A percentile compares a stretch with the other conserved stretches of the same genome.
phyloP scores from a whole-genome alignment of 108 stramenopile species.

The Discostella stelligeroides region DNA sequence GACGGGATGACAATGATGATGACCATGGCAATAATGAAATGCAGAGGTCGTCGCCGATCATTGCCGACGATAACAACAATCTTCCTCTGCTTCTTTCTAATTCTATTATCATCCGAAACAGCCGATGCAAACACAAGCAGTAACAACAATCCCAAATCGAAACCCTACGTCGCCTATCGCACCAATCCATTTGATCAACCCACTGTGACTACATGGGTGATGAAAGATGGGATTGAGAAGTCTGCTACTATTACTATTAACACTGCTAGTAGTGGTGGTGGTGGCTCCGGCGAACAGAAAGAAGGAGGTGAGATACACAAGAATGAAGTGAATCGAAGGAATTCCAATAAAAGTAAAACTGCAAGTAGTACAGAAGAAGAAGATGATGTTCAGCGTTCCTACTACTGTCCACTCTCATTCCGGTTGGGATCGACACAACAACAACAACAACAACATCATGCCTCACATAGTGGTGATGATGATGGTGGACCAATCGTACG shows the following conservation, averaged over 20 bases:
- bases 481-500: constrained; percentile 7
- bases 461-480: constrained; percentile 30
- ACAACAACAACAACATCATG: too few relatives aligned
- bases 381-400: not conserved
- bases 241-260: not conserved
- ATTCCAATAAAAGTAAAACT: constrained; percentile 4
- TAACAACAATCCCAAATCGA: constrained; percentile 68
- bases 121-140: too few relatives aligned
- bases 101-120: not conserved
- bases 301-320: not conserved
- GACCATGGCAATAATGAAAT: too few relatives aligned
- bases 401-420: constrained; percentile 71
- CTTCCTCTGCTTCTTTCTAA: not conserved
- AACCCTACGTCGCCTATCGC: constrained; percentile 83
- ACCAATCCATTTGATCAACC: constrained; percentile 73
- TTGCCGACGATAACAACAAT: not conserved
- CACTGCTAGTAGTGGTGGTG: too few relatives aligned
- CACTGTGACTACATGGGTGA: constrained; percentile 20
- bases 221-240: constrained; percentile 39
- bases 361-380: not conserved
- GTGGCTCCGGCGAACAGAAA: too few relatives aligned
- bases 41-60: too few relatives aligned
- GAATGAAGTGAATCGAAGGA: constrained; percentile 5
- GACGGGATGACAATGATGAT: too few relatives aligned
- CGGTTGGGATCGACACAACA: constrained; percentile 65